phyloP scores from a whole-genome alignment of 495 filamentous ascomycete genomes.

The Cercophora newfieldiana region DNA sequence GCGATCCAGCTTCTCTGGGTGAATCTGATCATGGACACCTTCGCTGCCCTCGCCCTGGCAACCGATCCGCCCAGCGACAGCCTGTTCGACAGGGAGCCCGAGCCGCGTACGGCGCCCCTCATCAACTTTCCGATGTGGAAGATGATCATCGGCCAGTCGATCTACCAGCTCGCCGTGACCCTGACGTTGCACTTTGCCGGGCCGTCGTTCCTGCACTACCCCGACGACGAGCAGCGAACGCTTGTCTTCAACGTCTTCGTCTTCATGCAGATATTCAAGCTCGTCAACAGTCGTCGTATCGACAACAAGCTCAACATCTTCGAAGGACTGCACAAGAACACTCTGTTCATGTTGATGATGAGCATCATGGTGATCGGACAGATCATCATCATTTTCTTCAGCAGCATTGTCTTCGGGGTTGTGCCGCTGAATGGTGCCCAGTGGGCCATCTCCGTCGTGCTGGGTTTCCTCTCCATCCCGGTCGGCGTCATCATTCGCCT shows the following conservation, averaged over 20 bases:
- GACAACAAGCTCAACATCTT: slow-evolving; percentile 16
- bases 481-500: slow-evolving; percentile 21
- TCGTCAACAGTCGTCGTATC: slow-evolving; percentile 7
- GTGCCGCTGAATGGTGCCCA: neutral
- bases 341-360: slow-evolving; percentile 8
- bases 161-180: slow-evolving; percentile 76
- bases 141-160: slow-evolving; percentile 85
- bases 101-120: slow-evolving; percentile 67
- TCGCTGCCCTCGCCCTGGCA: slow-evolving; percentile 81
- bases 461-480: slow-evolving; percentile 21
- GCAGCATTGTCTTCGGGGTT: neutral
- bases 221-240: neutral
- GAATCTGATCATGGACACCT: slow-evolving; percentile 92
- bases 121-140: slow-evolving; percentile 70
- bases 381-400: slow-evolving; percentile 8
- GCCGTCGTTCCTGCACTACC: slow-evolving; percentile 54
- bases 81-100: slow-evolving; percentile 73
- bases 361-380: neutral
- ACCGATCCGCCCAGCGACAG: slow-evolving; percentile 84
- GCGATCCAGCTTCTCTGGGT: slow-evolving; percentile 91
- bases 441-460: slow-evolving; percentile 15
- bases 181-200: slow-evolving; percentile 77
- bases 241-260: slow-evolving; percentile 11
- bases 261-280: slow-evolving; percentile 12
- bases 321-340: slow-evolving; percentile 6